Percentiles rank a stretch among this genome's conserved stretches.
These are phyloP conservation scores for Penicillium griseofulvum DNA, from an alignment of 2,329 filamentous ascomycete species.

Conservation along the genomic window DNA sequence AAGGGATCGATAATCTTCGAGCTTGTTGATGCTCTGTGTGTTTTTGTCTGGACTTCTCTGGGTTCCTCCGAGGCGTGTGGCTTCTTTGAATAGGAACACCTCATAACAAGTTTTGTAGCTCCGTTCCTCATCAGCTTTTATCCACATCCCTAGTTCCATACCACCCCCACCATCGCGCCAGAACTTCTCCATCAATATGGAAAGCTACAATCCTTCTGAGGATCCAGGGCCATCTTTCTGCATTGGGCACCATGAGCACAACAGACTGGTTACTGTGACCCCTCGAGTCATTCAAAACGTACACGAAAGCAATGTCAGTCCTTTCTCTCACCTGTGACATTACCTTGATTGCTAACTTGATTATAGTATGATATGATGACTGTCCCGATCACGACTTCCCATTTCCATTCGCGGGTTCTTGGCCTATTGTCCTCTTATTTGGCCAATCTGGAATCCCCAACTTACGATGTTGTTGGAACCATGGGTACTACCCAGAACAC, in stretches of 20 bases:
- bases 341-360: slow-evolving; percentile 5
- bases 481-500: slow-evolving; percentile 43
- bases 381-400: slow-evolving; percentile 58
- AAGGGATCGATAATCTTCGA: slow-evolving; percentile 23
- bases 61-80: not conserved
- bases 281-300: slow-evolving; percentile 53
- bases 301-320: slow-evolving; percentile 54
- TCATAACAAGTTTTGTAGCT: not conserved
- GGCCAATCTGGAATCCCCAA: slow-evolving; percentile 41
- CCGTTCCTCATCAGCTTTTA: not conserved
- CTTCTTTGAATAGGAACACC: not conserved
- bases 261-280: slow-evolving; percentile 50
- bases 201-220: slow-evolving; percentile 31
- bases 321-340: not conserved
- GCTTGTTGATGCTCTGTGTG: slow-evolving; percentile 3
- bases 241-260: slow-evolving; percentile 61
- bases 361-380: slow-evolving; percentile 64
- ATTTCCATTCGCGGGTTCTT: slow-evolving; percentile 60
- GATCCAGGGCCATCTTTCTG: slow-evolving; percentile 52
- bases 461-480: slow-evolving; percentile 37
- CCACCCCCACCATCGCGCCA: slow-evolving; percentile 3
- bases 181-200: slow-evolving; percentile 28
- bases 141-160: not conserved
- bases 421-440: slow-evolving; percentile 53
- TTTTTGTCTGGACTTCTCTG: not conserved